Percentiles rank a stretch among this genome's conserved stretches.
Conservation (phyloP, 495 filamentous ascomycete genomes). For the Polyplosphaeria fusca region DNA sequence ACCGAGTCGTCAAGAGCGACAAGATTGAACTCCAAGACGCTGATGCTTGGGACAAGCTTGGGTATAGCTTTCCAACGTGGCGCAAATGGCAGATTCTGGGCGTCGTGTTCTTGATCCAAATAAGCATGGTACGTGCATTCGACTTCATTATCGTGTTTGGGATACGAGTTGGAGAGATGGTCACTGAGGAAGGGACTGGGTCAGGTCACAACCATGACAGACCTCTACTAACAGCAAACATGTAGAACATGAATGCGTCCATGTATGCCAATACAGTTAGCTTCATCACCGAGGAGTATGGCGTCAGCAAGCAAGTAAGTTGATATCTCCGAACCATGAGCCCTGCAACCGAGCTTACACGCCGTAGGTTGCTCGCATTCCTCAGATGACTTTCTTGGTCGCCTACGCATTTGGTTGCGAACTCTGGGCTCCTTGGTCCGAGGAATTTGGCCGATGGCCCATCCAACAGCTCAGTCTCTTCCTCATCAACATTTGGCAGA, state of each 20-base stretch:
- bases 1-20: constrained; percentile 30
- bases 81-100: constrained; percentile 62
- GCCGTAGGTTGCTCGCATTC: constrained; percentile 16
- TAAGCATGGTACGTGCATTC: too few relatives aligned
- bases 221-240: too few relatives aligned
- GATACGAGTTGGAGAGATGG: too few relatives aligned
- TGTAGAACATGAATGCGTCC: constrained; percentile 58
- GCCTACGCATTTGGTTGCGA: constrained; percentile 65
- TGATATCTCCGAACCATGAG: not conserved
- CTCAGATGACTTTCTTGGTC: constrained; percentile 56
- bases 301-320: constrained; percentile 26
- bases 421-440: constrained; percentile 64
- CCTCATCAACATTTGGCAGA: constrained; percentile 58
- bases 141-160: too few relatives aligned
- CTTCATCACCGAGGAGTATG: constrained; percentile 48
- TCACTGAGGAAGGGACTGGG: too few relatives aligned
- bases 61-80: constrained; percentile 50
- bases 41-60: constrained; percentile 57
- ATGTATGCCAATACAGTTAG: constrained; percentile 54
- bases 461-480: constrained; percentile 56
- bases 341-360: not conserved
- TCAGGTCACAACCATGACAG: too few relatives aligned
- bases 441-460: constrained; percentile 58
- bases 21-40: constrained; percentile 53
- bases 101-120: constrained; percentile 58